These are phyloP conservation scores for Claviceps sp. DNA, from an alignment of 2,329 filamentous ascomycete genomes.

Conservation along the genomic window DNA sequence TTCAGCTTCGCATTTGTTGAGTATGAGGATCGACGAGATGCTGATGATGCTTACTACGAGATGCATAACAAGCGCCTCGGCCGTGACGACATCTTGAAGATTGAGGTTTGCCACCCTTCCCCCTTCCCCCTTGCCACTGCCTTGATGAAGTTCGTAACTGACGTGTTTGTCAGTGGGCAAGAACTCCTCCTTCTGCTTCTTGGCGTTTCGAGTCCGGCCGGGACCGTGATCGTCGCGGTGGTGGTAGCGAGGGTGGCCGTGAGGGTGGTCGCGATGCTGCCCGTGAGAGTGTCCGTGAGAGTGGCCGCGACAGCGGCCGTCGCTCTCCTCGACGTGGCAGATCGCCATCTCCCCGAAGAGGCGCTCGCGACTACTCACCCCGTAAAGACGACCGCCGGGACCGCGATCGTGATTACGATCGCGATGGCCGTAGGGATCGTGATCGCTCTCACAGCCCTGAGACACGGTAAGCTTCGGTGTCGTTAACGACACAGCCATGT, in stretches of 20 bases:
- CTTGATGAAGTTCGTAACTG: neutral
- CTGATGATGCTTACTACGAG: constrained; percentile 97
- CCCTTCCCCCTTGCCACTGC: neutral
- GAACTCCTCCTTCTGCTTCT: constrained; percentile 91
- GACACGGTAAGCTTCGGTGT: constrained; percentile 30
- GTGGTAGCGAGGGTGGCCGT: constrained; percentile 10
- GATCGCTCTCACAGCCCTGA: constrained; percentile 66
- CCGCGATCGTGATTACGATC: constrained; percentile 66
- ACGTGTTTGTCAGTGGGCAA: constrained; percentile 64
- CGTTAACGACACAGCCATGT: neutral
- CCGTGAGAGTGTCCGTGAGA: constrained; percentile 21
- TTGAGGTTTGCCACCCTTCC: constrained; percentile 58
- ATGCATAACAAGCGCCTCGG: constrained; percentile 99
- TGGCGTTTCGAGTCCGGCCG: constrained; percentile 95
- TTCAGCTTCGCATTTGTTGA: constrained; percentile 90
- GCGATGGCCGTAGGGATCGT: constrained; percentile 60
- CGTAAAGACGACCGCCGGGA: constrained; percentile 79
- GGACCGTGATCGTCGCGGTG: constrained; percentile 51
- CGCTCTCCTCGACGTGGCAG: constrained; percentile 54
- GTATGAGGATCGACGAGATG: constrained; percentile 95
- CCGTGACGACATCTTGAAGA: constrained; percentile 90
- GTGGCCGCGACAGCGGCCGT: constrained; percentile 28
- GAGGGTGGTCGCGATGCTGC: constrained; percentile 56
- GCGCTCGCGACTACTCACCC: constrained; percentile 69
- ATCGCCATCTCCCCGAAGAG: constrained; percentile 65